phyloP scores from a whole-genome alignment of 208 protist species.

The Acanthamoeba royreba region DNA sequence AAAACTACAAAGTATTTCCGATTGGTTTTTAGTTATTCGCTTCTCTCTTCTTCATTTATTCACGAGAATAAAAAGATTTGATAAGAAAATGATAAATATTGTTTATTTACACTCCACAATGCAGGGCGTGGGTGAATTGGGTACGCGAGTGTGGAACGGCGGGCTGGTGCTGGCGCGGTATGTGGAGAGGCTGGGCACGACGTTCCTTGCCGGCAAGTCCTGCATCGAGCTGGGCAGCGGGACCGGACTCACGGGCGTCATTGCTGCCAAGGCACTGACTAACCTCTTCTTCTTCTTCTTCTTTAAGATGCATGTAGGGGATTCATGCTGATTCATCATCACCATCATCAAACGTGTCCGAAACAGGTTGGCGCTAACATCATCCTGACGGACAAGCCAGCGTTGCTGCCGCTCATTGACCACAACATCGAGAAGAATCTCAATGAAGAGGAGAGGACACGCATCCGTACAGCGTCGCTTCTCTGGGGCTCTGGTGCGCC shows the following conservation, averaged over 20 bases:
- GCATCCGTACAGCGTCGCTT: neutral
- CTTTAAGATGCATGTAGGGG: too few relatives aligned
- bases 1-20: conserved; percentile 1
- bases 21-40: neutral
- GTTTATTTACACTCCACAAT: too few relatives aligned
- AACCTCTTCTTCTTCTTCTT: too few relatives aligned
- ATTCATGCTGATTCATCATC: neutral
- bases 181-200: neutral
- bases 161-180: conserved; percentile 34
- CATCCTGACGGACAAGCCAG: conserved; percentile 8
- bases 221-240: conserved; percentile 40
- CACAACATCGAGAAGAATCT: conserved; percentile 38
- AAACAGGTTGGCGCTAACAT: conserved; percentile 26
- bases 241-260: conserved; percentile 27
- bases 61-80: too few relatives aligned
- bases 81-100: too few relatives aligned
- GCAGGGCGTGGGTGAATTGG: conserved; percentile 4
- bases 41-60: neutral
- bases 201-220: neutral
- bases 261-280: conserved; percentile 3
- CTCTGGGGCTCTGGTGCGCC: neutral
- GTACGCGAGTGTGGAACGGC: conserved; percentile 32
- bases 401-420: conserved; percentile 38
- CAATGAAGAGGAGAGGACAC: neutral
- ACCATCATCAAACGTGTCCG: too few relatives aligned